Conservation (phyloP, 1,284 basidiomycete species). For the Vanrija humicola region DNA sequence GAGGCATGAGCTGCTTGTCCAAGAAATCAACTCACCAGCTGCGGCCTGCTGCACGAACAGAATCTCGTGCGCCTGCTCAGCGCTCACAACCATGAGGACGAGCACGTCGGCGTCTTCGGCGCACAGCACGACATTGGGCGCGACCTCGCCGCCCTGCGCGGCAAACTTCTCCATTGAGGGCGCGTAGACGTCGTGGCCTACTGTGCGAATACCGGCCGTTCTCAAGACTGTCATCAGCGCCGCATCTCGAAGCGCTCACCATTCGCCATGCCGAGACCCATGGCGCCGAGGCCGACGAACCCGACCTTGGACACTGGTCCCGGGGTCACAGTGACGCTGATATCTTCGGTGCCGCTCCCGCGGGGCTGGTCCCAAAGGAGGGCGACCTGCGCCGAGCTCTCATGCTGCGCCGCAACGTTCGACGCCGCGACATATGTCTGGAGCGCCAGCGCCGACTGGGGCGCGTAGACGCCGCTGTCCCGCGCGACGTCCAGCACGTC, state of each 20-base stretch:
- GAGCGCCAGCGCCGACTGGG: background rate
- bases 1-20: background rate
- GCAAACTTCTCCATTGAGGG: background rate
- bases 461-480: background rate
- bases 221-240: constrained; percentile 7
- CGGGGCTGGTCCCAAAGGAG: background rate
- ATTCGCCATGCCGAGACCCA: constrained; percentile 18
- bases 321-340: background rate
- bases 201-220: constrained; percentile 10
- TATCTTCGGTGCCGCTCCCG: background rate
- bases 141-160: constrained; percentile 12
- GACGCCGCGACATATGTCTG: background rate
- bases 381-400: background rate
- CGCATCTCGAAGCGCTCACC: constrained; percentile 2
- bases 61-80: constrained; percentile 20
- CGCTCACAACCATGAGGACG: constrained; percentile 26
- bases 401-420: background rate
- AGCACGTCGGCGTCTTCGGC: constrained; percentile 16
- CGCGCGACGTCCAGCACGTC: background rate
- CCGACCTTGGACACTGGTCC: constrained; percentile 8
- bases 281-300: constrained; percentile 18
- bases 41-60: constrained; percentile 16
- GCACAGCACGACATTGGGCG: constrained; percentile 6
- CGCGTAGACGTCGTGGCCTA: constrained; percentile 21
- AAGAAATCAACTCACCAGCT: background rate